A percentile compares a stretch with the other conserved stretches of the same genome.
Conservation (phyloP, 1,139 yeast genomes). For the Schizosaccharomyces versatilis region DNA sequence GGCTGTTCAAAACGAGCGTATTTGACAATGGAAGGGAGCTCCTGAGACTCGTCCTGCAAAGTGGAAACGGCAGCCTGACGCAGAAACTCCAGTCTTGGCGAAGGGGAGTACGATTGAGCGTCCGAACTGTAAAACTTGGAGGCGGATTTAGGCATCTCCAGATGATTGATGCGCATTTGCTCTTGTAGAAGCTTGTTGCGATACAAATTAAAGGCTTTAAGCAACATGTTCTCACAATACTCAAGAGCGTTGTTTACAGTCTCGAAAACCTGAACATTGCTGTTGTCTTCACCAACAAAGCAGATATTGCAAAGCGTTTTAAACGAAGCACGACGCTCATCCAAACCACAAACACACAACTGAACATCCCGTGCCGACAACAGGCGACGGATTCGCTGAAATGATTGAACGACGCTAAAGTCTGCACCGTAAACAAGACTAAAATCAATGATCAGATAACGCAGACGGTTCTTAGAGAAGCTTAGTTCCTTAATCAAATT, state of each 20-base stretch:
- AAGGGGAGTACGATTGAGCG: slow-evolving; percentile 5
- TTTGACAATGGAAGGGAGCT: neutral
- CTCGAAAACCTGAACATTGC: slow-evolving; percentile 16
- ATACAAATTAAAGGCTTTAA: slow-evolving; percentile 29
- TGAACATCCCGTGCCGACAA: slow-evolving; percentile 48
- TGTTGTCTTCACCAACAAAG: slow-evolving; percentile 19
- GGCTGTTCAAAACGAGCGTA: slow-evolving; percentile 29
- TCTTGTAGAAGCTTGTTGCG: slow-evolving; percentile 6
- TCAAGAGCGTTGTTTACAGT: slow-evolving; percentile 61
- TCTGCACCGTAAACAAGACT: slow-evolving; percentile 66
- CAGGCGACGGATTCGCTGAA: slow-evolving; percentile 63
- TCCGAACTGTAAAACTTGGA: neutral
- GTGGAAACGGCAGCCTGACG: slow-evolving; percentile 8
- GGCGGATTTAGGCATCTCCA: neutral
- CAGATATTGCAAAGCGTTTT: slow-evolving; percentile 46
- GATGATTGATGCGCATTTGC: neutral
- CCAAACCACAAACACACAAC: slow-evolving; percentile 60
- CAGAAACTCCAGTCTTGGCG: slow-evolving; percentile 6
- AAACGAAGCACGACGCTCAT: slow-evolving; percentile 37
- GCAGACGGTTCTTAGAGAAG: slow-evolving; percentile 35
- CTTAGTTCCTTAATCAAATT: slow-evolving; percentile 28
- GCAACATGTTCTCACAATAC: slow-evolving; percentile 86
- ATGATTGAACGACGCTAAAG: slow-evolving; percentile 91
- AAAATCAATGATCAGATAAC: slow-evolving; percentile 66
- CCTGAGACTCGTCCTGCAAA: slow-evolving; percentile 2